These are phyloP conservation scores for Porodaedalea pini DNA, from an alignment of 1,284 basidiomycete genomes.

Conservation along the genomic window DNA sequence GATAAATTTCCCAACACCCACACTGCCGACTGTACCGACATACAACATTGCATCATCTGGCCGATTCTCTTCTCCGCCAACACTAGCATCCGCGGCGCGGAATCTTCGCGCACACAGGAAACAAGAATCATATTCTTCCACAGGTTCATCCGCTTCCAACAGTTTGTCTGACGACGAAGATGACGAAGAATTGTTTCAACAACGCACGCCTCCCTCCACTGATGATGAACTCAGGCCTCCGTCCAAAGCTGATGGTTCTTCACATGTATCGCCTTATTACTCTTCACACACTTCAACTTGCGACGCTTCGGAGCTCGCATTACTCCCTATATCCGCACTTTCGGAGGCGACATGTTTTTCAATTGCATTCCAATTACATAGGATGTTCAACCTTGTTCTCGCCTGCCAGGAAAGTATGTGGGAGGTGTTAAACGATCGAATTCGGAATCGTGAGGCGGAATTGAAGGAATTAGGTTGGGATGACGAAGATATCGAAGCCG, in stretches of 20 bases:
- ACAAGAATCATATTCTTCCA: conserved; percentile 25
- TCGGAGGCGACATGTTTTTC: conserved; percentile 52
- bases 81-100: conserved; percentile 5
- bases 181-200: conserved; percentile 7
- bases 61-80: conserved; percentile 30
- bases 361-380: conserved; percentile 58
- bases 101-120: conserved; percentile 17
- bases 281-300: conserved; percentile 32
- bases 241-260: not conserved
- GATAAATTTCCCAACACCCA: conserved; percentile 65
- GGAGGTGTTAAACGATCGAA: conserved; percentile 65
- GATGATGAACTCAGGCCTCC: conserved; percentile 15
- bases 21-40: conserved; percentile 60
- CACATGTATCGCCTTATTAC: conserved; percentile 12
- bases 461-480: conserved; percentile 64
- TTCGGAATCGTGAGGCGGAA: conserved; percentile 49
- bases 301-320: conserved; percentile 35
- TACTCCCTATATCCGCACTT: conserved; percentile 45
- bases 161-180: conserved; percentile 14
- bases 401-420: conserved; percentile 76
- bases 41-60: conserved; percentile 28
- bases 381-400: conserved; percentile 59
- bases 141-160: conserved; percentile 8
- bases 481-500: conserved; percentile 54
- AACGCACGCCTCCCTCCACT: conserved; percentile 17